Base-by-base conservation (phyloP, 163 green algal genomes). In the Prototheca cutis region DNA sequence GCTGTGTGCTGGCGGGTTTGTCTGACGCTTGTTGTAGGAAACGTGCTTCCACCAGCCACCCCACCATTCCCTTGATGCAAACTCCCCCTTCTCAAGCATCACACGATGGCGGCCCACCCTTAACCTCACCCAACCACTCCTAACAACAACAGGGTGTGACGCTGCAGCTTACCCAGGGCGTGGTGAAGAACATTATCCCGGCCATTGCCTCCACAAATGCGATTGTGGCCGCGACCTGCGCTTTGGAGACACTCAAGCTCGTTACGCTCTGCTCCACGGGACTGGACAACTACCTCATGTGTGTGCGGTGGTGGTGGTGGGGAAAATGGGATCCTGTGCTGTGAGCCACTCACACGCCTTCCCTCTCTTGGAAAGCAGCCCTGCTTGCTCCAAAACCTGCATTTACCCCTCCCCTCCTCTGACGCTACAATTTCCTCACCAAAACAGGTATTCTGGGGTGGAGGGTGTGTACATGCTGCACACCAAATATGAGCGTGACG, bases 171-270 rank as follows among this genome's bases (percentile, higher is more conserved):
- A 93, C 87, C 1, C 82, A 95, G 67, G 93, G 93, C 3, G 93
- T 99, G 29, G 87, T 95, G 4, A 99, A 99, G 74, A 98, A 97
- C 76, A 99, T 99, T 81, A 96, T 99, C 58, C 93, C 93, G 1
- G 93, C 93, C 59, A 97, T 99, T 48, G 87, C 93, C 2, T 96
- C 87, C 54, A 97, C 93, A n/a, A 99, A 99, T 67, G 93, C 93
- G 48, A 95, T 99, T 61, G 70, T 99, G 19, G 81, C 83, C 6
- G 92, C 88, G 6, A 68, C 78, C 15, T 99, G 93, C 65, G 79
- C 90, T 17, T 69, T 97, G 24, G 93, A 99, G 69, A 81, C 86
- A 6, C 73, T 99, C 48, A 99, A 99, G 77, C 86, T 91, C 51
- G 83, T 91, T 28, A 97, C 92, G 47, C 86, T 92, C 70, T 93